phyloP scores from a whole-genome alignment of 2,329 filamentous ascomycete species.

The Paecilomyces dactylethromorphus region DNA sequence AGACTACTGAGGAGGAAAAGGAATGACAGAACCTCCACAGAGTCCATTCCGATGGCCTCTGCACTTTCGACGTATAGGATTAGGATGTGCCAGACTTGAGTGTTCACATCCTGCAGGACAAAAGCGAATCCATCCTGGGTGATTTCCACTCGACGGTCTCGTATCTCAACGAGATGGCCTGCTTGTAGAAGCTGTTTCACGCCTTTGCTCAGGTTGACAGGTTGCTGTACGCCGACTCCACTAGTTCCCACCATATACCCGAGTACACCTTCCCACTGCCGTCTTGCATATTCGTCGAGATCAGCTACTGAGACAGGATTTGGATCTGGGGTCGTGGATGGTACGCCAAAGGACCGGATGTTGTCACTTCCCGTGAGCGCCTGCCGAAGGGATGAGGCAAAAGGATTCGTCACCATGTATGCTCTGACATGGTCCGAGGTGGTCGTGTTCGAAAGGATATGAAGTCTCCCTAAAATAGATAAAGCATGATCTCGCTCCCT shows the following conservation, averaged over 20 bases:
- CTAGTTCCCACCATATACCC: slow-evolving; percentile 76
- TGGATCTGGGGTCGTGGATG: slow-evolving; percentile 59
- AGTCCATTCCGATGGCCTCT: slow-evolving; percentile 68
- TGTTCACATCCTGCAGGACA: slow-evolving; percentile 87
- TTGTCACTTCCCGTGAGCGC: slow-evolving; percentile 82
- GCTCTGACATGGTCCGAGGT: slow-evolving; percentile 58
- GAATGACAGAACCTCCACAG: slow-evolving; percentile 91
- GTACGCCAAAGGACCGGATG: slow-evolving; percentile 85
- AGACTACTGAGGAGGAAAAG: slow-evolving; percentile 92
- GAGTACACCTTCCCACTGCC: slow-evolving; percentile 91
- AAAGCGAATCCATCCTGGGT: slow-evolving; percentile 94
- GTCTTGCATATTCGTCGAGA: slow-evolving; percentile 77
- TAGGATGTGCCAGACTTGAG: slow-evolving; percentile 92
- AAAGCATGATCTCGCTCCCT: slow-evolving; percentile 80
- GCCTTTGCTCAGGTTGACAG: slow-evolving; percentile 57
- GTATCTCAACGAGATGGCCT: slow-evolving; percentile 69
- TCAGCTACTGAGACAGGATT: slow-evolving; percentile 61
- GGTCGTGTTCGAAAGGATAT: slow-evolving; percentile 67
- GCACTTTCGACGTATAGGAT: slow-evolving; percentile 88
- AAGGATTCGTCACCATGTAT: slow-evolving; percentile 72
- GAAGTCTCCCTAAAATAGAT: slow-evolving; percentile 72
- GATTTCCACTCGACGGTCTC: slow-evolving; percentile 58
- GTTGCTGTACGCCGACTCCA: slow-evolving; percentile 42
- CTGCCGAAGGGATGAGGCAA: slow-evolving; percentile 73
- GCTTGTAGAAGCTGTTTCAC: slow-evolving; percentile 79